Evolutionary conservation across 805 yeast species (phyloP), one percentile per base, ranked within the genome.

Genomic region (Yamadazyma scolyti): DNA sequence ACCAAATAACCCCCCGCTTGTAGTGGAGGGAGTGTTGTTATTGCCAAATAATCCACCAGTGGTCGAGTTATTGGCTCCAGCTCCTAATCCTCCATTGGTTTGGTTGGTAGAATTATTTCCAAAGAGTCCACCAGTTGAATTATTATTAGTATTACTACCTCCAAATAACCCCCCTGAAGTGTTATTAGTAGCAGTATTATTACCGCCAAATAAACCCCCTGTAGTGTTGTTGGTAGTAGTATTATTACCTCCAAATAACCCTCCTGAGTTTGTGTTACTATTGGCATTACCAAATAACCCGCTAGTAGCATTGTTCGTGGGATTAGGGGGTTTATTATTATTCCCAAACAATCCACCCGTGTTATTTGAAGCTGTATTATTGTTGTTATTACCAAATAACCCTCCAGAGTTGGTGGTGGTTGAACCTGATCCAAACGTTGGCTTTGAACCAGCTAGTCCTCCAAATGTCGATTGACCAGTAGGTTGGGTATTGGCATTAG

Each of bases 141-240:
- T 31, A 9, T n/a, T n/a, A n/a, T 23, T 19, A 16, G 26, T 6
- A 16, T 21, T 28, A 11, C 16, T 16, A 13, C 25, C 12, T 6
- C 31, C 31, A 15, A 27, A 27, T 14, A 27, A 20, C n/a, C 21
- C 21, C 10, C 31, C 25, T 5, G 26, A 28, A 16, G 31, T 9
- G 7, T 28, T 7, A n/a, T 12, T 10, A n/a, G 17, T 28, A 14
- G 20, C 5, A 10, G 19, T 15, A 13, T 7, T 5, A 17, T 12
- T 24, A 25, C 40, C 46, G 17, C 68, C 68, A 39, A 65, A 55
- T n/a, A 54, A 38, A 11, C 64, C 59, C 15, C 56, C 63, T 7
- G 56, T 20, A 11, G 34, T 15, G 12, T 20, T 21, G 16, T 21
- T 14, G 36, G 26, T 16, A 14, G 43, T 19, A 13, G 29, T 15